Conservation (phyloP, 345 rosid species). For the Ceriops decandra region DNA sequence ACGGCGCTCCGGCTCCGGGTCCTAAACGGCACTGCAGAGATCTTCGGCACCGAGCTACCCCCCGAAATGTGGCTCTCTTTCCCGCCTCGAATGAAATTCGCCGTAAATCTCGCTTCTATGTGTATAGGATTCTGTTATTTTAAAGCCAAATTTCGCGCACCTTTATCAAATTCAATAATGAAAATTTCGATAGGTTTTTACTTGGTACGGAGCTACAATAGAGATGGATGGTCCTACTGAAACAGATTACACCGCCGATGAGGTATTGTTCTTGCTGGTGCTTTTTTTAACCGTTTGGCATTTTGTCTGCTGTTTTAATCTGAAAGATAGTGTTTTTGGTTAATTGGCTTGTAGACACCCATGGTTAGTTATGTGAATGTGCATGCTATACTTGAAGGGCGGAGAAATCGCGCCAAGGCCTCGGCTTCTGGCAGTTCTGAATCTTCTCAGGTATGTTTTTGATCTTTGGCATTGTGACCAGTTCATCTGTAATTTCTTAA, state of each 20-base stretch:
- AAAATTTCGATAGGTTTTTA: constrained; percentile 55
- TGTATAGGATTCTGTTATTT: neutral
- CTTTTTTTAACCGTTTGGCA: neutral
- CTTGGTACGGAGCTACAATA: constrained; percentile 91
- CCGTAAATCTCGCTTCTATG: constrained; percentile 36
- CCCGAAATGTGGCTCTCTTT: constrained; percentile 81
- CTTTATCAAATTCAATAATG: neutral
- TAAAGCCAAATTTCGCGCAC: neutral
- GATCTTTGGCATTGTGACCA: neutral
- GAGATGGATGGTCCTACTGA: constrained; percentile 86
- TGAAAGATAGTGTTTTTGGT: neutral
- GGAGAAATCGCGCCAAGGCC: constrained; percentile 66
- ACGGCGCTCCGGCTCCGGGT: constrained; percentile 67
- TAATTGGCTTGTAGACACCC: constrained; percentile 55
- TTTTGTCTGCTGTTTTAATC: neutral
- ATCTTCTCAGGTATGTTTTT: constrained; percentile 46
- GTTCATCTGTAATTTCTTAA: neutral
- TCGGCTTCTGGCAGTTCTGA: constrained; percentile 49
- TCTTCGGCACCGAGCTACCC: constrained; percentile 88
- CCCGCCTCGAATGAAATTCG: constrained; percentile 83
- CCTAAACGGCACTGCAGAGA: constrained; percentile 81
- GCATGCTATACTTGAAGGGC: constrained; percentile 69
- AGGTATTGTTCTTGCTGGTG: constrained; percentile 39
- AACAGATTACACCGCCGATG: constrained; percentile 93
- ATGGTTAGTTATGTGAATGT: constrained; percentile 89